Conservation (phyloP, 495 filamentous ascomycete genomes). For the Aspergillus asperescens region DNA sequence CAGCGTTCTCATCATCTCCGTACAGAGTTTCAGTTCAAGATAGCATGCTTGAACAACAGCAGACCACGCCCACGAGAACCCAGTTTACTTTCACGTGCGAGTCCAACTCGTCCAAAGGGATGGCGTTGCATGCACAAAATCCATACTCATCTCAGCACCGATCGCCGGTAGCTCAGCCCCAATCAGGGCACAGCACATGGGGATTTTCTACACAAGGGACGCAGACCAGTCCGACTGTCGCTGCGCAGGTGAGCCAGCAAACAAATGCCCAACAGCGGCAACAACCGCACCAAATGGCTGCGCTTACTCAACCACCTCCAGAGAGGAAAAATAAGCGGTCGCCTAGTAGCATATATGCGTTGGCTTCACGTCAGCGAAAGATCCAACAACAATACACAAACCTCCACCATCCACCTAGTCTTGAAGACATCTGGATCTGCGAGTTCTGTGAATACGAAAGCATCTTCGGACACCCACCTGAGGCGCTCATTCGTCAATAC, state of each 20-base stretch:
- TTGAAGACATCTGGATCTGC: constrained; percentile 87
- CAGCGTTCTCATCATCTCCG: constrained; percentile 56
- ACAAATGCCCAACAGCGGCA: constrained; percentile 20
- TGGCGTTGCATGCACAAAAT: constrained; percentile 47
- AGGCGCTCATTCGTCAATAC: constrained; percentile 83
- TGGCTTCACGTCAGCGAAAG: constrained; percentile 62
- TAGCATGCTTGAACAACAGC: constrained; percentile 70
- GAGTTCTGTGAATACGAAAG: constrained; percentile 87
- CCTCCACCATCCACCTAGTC: constrained; percentile 64
- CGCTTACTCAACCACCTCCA: constrained; percentile 30
- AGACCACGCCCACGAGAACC: constrained; percentile 60
- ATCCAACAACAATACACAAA: constrained; percentile 68
- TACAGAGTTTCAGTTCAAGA: constrained; percentile 63
- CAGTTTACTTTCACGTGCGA: constrained; percentile 93
- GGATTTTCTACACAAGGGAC: constrained; percentile 54
- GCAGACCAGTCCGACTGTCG: constrained; percentile 55
- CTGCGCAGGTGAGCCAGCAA: constrained; percentile 30
- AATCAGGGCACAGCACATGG: constrained; percentile 29
- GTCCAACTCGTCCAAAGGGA: constrained; percentile 62
- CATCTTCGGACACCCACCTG: constrained; percentile 77
- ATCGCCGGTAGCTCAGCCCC: constrained; percentile 29
- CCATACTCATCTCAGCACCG: constrained; percentile 30
- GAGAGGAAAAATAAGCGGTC: constrained; percentile 54
- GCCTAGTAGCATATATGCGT: constrained; percentile 52
- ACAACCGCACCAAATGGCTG: constrained; percentile 33